Percentiles rank a stretch among this genome's conserved stretches.
phyloP scores from a whole-genome alignment of 805 yeast species.

The Ogataea neopini region DNA sequence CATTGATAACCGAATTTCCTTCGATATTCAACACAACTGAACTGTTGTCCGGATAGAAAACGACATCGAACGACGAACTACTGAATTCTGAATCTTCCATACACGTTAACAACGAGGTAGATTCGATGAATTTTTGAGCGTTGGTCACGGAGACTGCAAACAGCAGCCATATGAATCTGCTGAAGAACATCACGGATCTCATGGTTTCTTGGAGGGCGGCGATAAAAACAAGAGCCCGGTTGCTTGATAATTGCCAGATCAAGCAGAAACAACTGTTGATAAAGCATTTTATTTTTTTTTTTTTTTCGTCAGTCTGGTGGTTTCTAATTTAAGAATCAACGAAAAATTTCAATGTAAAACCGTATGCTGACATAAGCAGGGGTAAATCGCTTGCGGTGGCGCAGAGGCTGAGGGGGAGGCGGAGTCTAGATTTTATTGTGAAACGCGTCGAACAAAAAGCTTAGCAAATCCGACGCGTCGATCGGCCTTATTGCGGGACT shows the following conservation, averaged over 20 bases:
- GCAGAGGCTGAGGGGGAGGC: not conserved
- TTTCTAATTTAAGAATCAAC: conserved; percentile 1
- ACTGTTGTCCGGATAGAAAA: conserved; percentile 63
- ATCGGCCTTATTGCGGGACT: too few species aligned
- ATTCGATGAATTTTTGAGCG: conserved; percentile 37
- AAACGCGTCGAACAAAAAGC: too few species aligned
- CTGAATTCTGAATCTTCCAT: conserved; percentile 87
- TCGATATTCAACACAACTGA: conserved; percentile 66
- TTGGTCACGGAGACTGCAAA: conserved; percentile 8
- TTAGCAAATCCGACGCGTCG: too few species aligned
- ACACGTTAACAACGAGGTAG: conserved; percentile 79
- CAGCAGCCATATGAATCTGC: conserved; percentile 10
- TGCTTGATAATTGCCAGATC: not conserved
- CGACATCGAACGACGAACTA: conserved; percentile 79
- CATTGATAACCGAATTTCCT: conserved; percentile 77
- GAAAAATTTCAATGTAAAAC: conserved; percentile 2
- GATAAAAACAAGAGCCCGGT: not conserved
- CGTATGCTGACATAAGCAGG: not conserved
- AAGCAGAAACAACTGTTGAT: conserved; percentile 1
- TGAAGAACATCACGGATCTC: conserved; percentile 4
- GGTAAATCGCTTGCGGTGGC: not conserved
- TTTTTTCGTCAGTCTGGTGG: not conserved
- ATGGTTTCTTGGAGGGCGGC: conserved; percentile 2
- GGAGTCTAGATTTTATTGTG: too few species aligned
- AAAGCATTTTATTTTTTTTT: not conserved